Evolutionary conservation across 305 asterid species (phyloP).

Genomic region (Fraxinus ornus): DNA sequence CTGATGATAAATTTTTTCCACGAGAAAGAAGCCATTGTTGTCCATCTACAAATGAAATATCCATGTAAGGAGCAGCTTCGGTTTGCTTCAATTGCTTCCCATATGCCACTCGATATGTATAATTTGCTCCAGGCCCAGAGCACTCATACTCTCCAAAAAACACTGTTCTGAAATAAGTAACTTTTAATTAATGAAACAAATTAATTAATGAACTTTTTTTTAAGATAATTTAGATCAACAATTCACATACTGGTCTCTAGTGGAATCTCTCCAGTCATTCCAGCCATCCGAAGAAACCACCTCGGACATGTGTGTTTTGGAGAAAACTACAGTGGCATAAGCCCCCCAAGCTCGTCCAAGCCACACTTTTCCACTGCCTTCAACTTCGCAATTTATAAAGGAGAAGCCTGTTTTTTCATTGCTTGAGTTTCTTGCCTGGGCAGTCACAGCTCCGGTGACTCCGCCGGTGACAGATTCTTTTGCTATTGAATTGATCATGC

Average conservation of each 20-base stretch:
- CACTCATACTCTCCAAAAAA: conserved; percentile 66
- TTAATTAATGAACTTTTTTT: neutral
- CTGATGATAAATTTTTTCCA: neutral
- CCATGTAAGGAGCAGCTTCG: conserved; percentile 59
- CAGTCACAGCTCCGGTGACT: conserved; percentile 66
- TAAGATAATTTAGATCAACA: neutral
- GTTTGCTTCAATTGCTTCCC: conserved; percentile 49
- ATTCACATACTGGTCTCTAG: conserved; percentile 55
- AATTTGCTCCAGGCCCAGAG: conserved; percentile 60
- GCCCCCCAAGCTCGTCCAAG: conserved; percentile 88
- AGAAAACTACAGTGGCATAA: conserved; percentile 59
- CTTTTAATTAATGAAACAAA: neutral
- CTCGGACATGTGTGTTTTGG: conserved; percentile 60
- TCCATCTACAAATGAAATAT: conserved; percentile 61
- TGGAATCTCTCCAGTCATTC: conserved; percentile 63
- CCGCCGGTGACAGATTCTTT: conserved; percentile 34
- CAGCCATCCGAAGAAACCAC: conserved; percentile 68
- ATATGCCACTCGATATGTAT: conserved; percentile 45
- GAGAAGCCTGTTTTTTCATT: conserved; percentile 65
- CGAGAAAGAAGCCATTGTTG: conserved; percentile 55
- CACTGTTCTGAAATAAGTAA: conserved; percentile 50
- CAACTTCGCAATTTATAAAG: conserved; percentile 60
- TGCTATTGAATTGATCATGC: conserved; percentile 63
- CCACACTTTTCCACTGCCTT: conserved; percentile 74
- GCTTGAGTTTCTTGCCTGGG: conserved; percentile 58